Percentiles rank a stretch among this genome's conserved stretches.
Evolutionary conservation across 805 yeast genomes (phyloP).

Genomic region (Tetrapisispora nanseiensis): DNA sequence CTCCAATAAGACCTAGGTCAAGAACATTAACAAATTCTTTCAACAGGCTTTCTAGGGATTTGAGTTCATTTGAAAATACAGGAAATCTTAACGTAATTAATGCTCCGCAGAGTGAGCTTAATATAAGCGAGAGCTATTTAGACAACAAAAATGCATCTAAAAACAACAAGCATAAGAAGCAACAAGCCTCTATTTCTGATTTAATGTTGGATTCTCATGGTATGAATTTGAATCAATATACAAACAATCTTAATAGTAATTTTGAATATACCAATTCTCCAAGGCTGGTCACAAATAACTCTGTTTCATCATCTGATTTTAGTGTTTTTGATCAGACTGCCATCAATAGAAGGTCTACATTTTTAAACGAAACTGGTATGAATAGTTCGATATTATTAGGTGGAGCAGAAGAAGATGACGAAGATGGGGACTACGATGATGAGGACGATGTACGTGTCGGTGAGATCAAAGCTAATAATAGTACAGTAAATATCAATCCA

Average conservation of each 20-base stretch:
- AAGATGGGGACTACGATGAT: not conserved
- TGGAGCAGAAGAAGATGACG: not conserved
- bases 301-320: not conserved
- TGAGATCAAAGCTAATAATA: not conserved
- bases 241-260: not conserved
- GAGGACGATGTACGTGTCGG: not conserved
- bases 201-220: conserved; percentile 1
- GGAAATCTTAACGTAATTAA: not conserved
- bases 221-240: conserved; percentile 5
- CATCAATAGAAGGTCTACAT: conserved; percentile 1
- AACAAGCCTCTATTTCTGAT: conserved; percentile 28
- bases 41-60: conserved; percentile 23
- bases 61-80: conserved; percentile 9
- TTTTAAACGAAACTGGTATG: not conserved
- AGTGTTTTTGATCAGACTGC: conserved; percentile 2
- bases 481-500: not conserved
- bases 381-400: not conserved
- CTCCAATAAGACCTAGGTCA: conserved; percentile 26
- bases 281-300: not conserved
- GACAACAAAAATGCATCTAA: conserved; percentile 5
- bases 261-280: not conserved
- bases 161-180: conserved; percentile 16
- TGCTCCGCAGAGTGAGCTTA: not conserved
- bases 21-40: conserved; percentile 18
- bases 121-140: conserved; percentile 2